Percentiles rank a stretch among this genome's conserved stretches.
Conservation (phyloP, 1,284 basidiomycete species). For the Violaceomyces palustris region DNA sequence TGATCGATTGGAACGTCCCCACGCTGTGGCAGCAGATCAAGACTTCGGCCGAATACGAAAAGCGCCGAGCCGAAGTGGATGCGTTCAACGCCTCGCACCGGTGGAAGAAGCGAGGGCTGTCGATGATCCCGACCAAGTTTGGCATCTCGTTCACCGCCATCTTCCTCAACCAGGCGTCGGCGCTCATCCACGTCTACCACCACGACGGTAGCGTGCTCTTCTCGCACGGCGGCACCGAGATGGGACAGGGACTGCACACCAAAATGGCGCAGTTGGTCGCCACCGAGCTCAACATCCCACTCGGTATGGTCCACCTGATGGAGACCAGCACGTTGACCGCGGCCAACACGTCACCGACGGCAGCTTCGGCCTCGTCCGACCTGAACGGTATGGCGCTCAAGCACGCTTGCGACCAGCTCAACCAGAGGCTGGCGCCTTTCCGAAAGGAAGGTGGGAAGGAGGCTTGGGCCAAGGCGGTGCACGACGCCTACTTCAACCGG, state of each 20-base stretch:
- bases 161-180: constrained; percentile 52
- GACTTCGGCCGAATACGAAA: constrained; percentile 38
- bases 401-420: constrained; percentile 53
- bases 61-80: constrained; percentile 41
- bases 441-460: constrained; percentile 17
- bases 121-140: constrained; percentile 52
- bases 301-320: constrained; percentile 40
- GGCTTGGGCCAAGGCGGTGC: constrained; percentile 42
- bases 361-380: constrained; percentile 33
- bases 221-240: constrained; percentile 52
- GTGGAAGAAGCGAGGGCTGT: constrained; percentile 52
- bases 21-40: constrained; percentile 45
- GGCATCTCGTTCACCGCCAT: constrained; percentile 52
- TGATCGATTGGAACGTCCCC: constrained; percentile 53
- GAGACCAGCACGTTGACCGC: constrained; percentile 50
- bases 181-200: constrained; percentile 51
- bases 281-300: constrained; percentile 47
- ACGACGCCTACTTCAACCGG: constrained; percentile 51
- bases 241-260: constrained; percentile 48
- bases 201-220: constrained; percentile 47
- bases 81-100: constrained; percentile 49
- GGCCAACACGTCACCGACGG: constrained; percentile 52
- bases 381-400: constrained; percentile 47
- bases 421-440: constrained; percentile 39
- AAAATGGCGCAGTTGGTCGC: constrained; percentile 53